Base-by-base conservation (phyloP, 805 yeast genomes). In the Metschnikowia baotianmanensis region DNA sequence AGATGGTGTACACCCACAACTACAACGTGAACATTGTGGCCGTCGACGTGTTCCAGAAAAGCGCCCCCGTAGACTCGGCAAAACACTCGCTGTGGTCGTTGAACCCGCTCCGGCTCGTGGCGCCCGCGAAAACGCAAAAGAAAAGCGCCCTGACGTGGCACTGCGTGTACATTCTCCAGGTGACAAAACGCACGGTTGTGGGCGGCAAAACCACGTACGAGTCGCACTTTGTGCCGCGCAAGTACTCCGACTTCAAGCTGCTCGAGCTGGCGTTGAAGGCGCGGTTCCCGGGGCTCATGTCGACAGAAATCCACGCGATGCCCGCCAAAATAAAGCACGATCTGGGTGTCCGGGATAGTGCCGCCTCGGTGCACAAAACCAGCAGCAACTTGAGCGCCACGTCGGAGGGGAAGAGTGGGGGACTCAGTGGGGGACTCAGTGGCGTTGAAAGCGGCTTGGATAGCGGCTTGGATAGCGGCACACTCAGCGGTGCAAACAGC, bases 21-120 rank as follows among this genome's bases (percentile, higher is more conserved):
- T 58, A 78, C 46, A 78, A 72, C 42, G 55, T 86, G 15, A 84
- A 86, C 46, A 78, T 89, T 9, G 74, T 78, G 20, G 88, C 93
- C 1, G 95, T 84, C 0, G 57, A 79, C 5, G 47, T 52, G 22
- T 52, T 57, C 28, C 33, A 28, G 26, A 22, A 42, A 49, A 35
- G 19, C 10, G 34, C 38, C 2, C 20, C 38, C 19, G 31, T 17
- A 20, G 39, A 35, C 22, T 9, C 11, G 9, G 13, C 16, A 3
- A 25, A 15, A n/a, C n/a, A n/a, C 28, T 25, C 28, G 17, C 25
- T 47, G 6, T 55, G 61, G 63, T 45, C 51, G 19, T 37, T 56
- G 35, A 45, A 46, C 25, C 43, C 43, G 12, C 30, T 47, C 13
- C 29, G 42, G 18, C 31, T 36, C 28, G 31, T 45, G 24, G 20